Conservation (phyloP, 2,329 filamentous ascomycete species). For the Paradendryphiella salina region DNA sequence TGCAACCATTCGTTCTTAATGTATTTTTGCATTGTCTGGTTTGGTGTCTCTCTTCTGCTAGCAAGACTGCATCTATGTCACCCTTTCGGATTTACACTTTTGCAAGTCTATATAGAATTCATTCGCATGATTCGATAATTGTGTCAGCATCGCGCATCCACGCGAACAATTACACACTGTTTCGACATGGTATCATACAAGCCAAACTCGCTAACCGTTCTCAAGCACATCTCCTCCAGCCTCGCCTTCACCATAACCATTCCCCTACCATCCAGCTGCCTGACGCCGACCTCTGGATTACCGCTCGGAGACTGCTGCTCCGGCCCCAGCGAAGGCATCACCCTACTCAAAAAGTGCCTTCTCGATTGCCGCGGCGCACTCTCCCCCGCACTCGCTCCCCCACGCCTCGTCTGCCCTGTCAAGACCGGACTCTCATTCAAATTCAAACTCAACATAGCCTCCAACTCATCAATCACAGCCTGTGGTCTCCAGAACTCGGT, state of each 20-base stretch:
- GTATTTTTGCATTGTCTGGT: no score
- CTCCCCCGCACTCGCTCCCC: constrained; percentile 2
- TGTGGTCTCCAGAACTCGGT: constrained; percentile 52
- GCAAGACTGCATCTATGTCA: no score
- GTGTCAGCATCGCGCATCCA: constrained; percentile 38
- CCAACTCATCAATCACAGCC: constrained; percentile 49
- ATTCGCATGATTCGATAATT: no score
- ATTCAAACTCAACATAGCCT: constrained; percentile 37
- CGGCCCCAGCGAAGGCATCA: constrained; percentile 26
- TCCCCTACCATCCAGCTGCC: constrained; percentile 12
- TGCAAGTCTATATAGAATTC: no score
- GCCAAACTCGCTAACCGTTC: constrained; percentile 43
- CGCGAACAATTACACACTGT: constrained; percentile 38
- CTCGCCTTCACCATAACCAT: constrained; percentile 34
- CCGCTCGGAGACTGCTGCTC: constrained; percentile 25
- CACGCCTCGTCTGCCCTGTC: constrained; percentile 5
- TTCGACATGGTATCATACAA: constrained; percentile 44
- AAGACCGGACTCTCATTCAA: constrained; percentile 32
- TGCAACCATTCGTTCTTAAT: no score
- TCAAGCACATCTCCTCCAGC: constrained; percentile 40
- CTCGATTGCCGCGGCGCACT: constrained; percentile 12
- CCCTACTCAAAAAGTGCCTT: constrained; percentile 28
- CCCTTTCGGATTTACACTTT: no score
- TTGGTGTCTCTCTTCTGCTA: no score
- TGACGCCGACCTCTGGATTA: constrained; percentile 28